Percentiles rank a stretch among this genome's conserved stretches.
Evolutionary conservation across 495 filamentous ascomycete species (phyloP).

Genomic region (Clavariopsis aquatica): DNA sequence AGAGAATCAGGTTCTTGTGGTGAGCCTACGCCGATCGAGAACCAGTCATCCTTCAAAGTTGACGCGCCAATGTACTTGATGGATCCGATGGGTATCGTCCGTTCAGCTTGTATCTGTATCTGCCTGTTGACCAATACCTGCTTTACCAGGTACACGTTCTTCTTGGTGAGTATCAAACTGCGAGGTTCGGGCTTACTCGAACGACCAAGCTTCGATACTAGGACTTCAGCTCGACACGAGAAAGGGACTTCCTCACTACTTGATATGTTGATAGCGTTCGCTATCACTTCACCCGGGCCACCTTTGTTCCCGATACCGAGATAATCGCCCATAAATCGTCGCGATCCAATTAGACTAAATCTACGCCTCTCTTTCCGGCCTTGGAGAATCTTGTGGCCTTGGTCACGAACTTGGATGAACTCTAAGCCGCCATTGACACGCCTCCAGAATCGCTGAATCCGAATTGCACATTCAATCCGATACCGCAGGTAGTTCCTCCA

Average conservation of each 20-base stretch:
- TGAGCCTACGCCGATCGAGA: slow-evolving; percentile 83
- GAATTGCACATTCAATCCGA: slow-evolving; percentile 84
- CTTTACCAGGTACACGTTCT: slow-evolving; percentile 81
- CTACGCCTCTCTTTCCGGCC: slow-evolving; percentile 87
- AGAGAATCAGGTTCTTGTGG: slow-evolving; percentile 89
- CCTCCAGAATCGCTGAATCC: slow-evolving; percentile 94
- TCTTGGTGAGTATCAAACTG: slow-evolving; percentile 80
- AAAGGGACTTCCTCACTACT: slow-evolving; percentile 75
- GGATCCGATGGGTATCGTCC: slow-evolving; percentile 75
- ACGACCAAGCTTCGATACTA: slow-evolving; percentile 91
- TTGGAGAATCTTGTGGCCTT: slow-evolving; percentile 81
- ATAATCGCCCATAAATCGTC: slow-evolving; percentile 95
- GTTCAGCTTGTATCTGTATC: slow-evolving; percentile 75
- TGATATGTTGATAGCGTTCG: slow-evolving; percentile 65
- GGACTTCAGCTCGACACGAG: slow-evolving; percentile 83
- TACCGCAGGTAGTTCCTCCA: slow-evolving; percentile 97
- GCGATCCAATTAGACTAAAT: slow-evolving; percentile 84
- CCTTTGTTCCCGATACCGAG: slow-evolving; percentile 78
- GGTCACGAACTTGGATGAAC: slow-evolving; percentile 81
- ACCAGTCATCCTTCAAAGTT: slow-evolving; percentile 90
- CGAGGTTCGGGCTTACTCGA: slow-evolving; percentile 90
- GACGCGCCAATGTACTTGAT: slow-evolving; percentile 84
- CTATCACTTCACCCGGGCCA: slow-evolving; percentile 80
- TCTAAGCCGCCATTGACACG: slow-evolving; percentile 85
- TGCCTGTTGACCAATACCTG: slow-evolving; percentile 83